Percentiles rank a stretch among this genome's conserved stretches.
These are phyloP conservation scores for Teunomyces aglyptinius DNA, from an alignment of 805 yeast genomes.

Conservation along the genomic window DNA sequence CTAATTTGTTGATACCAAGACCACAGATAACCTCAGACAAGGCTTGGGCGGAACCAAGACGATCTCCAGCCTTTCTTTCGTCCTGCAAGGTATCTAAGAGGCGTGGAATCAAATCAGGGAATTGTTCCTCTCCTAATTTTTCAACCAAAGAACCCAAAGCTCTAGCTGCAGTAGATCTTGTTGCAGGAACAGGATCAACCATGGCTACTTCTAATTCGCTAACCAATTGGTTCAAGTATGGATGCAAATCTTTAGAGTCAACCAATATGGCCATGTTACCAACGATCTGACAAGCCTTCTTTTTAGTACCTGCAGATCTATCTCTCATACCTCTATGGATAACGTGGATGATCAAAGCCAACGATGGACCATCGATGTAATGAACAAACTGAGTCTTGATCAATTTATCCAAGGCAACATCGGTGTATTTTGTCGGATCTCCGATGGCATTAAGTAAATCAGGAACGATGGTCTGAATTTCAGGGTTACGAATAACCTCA, in stretches of 20 bases:
- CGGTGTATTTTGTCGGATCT: conserved; percentile 90
- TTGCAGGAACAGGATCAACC: conserved; percentile 98
- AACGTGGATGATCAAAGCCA: conserved; percentile 92
- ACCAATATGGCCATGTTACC: conserved; percentile 98
- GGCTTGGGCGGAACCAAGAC: conserved; percentile 97
- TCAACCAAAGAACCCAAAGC: conserved; percentile 96
- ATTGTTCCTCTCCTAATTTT: conserved; percentile 91
- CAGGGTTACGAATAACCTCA: conserved; percentile 96
- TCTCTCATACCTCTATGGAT: conserved; percentile 94
- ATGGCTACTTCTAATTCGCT: conserved; percentile 86
- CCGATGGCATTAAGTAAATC: conserved; percentile 87
- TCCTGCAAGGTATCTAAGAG: conserved; percentile 75
- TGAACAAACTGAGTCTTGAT: conserved; percentile 93
- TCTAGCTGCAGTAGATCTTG: conserved; percentile 96
- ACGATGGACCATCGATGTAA: conserved; percentile 96
- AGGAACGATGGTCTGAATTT: conserved; percentile 90
- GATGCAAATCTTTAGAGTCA: conserved; percentile 79
- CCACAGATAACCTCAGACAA: conserved; percentile 92
- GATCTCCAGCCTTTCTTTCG: conserved; percentile 78
- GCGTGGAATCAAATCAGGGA: conserved; percentile 88
- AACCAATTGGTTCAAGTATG: conserved; percentile 76
- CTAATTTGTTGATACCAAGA: conserved; percentile 81
- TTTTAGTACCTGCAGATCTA: conserved; percentile 88
- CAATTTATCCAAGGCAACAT: conserved; percentile 78
- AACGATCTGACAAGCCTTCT: conserved; percentile 95